Evolutionary conservation across 495 filamentous ascomycete species (phyloP), one percentile per base, ranked within the genome.

Genomic region (Trichoderma parareesei): DNA sequence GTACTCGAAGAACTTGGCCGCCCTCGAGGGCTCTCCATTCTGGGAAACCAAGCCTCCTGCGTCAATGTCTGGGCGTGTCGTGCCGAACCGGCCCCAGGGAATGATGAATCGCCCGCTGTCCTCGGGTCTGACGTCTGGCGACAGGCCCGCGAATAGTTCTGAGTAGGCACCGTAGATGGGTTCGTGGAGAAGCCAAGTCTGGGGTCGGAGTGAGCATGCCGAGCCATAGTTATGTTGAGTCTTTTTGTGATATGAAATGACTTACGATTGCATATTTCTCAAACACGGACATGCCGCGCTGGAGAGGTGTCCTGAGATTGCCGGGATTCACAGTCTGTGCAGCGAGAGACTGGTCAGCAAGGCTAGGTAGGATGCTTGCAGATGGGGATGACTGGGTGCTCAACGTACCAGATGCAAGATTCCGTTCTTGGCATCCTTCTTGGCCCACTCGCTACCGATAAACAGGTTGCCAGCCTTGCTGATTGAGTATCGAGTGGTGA

Each of bases 111-210:
- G 53, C 11, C 53, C 53, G 6, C 53, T 57, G 27, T 57, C 14
- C 53, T 57, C 53, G 6, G 53, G 53, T 4, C 66, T 76, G 16
- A 82, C 57, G 10, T 77, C 73, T 3, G 75, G 71, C 8, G 75
- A 76, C 49, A 79, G 69, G 0, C 70, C 76, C 1, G 77, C 75
- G 53, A 71, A 82, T 7, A 81, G 69, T 55, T 74, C 72, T 4
- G 78, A 78, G 61, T 79, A 81, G 0, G 78, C 74, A 11, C 79
- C 80, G 48, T 74, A 73, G 9, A 73, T 63, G 20, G 71, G 41
- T 5, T 66, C 65, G 37, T 66, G 53, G 11, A 57, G 53, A 3
- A 33, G 4, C 20, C 9, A 14, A 7, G 13, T 11, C 53, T 57
- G 27, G 6, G 11, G 9, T 38, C 3, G 37, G 11, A 3, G 18